Evolutionary conservation across 768 basidiomycete species (phyloP).

Genomic region (Strobilomyces dryophilus): DNA sequence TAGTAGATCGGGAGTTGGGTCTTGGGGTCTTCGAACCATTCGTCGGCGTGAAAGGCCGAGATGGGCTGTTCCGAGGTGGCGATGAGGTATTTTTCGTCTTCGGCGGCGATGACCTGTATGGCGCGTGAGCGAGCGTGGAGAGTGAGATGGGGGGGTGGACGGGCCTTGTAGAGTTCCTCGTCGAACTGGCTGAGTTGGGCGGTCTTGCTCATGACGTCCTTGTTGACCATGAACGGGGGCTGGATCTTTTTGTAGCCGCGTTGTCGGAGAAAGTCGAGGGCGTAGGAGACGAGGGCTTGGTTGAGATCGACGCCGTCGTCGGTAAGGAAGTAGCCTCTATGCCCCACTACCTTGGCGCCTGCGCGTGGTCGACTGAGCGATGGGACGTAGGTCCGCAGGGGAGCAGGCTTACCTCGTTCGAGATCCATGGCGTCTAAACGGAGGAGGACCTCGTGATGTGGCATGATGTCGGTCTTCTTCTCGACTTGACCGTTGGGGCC

Average conservation of each 20-base stretch:
- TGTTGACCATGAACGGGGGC: constrained; percentile 98
- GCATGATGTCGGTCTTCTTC: constrained; percentile 72
- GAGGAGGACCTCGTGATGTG: constrained; percentile 96
- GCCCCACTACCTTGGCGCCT: constrained; percentile 92
- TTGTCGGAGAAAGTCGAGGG: constrained; percentile 85
- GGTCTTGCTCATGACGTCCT: constrained; percentile 95
- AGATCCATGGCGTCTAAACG: constrained; percentile 95
- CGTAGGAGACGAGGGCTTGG: constrained; percentile 92
- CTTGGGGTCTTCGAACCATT: constrained; percentile 95
- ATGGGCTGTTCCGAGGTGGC: constrained; percentile 99
- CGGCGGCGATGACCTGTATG: constrained; percentile 71
- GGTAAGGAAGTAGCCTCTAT: constrained; percentile 94
- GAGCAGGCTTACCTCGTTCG: constrained; percentile 66
- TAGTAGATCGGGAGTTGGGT: constrained; percentile 90
- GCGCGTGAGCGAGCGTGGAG: not conserved
- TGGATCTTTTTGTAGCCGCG: constrained; percentile 90
- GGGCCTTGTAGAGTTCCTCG: constrained; percentile 94
- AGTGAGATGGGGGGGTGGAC: constrained; percentile 6
- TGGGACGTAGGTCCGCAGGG: not conserved
- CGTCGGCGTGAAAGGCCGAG: constrained; percentile 91
- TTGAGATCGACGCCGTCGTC: constrained; percentile 97
- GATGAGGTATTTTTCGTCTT: constrained; percentile 98
- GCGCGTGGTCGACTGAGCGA: constrained; percentile 1
- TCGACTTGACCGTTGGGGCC: constrained; percentile 70
- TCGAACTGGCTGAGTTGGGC: constrained; percentile 98